phyloP scores from a whole-genome alignment of 805 yeast genomes.

The Vanderwaltozyma yarrowii region DNA sequence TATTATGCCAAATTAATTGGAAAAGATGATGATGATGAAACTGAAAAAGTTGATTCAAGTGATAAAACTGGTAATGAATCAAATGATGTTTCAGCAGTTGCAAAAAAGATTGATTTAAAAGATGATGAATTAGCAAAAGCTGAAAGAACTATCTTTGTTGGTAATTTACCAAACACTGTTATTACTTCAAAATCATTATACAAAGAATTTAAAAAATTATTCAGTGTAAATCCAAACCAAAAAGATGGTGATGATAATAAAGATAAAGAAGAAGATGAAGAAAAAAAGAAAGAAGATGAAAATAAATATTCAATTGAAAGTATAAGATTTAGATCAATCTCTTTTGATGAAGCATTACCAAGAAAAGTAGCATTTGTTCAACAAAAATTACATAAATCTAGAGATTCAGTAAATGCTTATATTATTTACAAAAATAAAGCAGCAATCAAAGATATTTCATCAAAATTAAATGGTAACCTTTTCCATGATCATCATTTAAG shows the following conservation, averaged over 20 bases:
- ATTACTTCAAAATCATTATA: conserved; percentile 52
- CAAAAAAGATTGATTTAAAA: conserved; percentile 49
- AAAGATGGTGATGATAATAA: conserved; percentile 7
- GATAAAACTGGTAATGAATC: no score
- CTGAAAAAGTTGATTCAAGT: conserved; percentile 9
- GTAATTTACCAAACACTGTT: conserved; percentile 62
- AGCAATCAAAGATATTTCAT: conserved; percentile 26
- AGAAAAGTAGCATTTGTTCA: conserved; percentile 84
- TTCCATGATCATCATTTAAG: conserved; percentile 70
- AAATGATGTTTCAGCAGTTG: conserved; percentile 22
- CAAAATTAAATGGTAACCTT: conserved; percentile 52
- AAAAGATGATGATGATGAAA: conserved; percentile 22
- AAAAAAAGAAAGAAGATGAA: conserved; percentile 11
- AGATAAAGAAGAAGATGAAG: conserved; percentile 5
- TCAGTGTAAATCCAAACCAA: conserved; percentile 24
- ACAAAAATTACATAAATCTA: conserved; percentile 62
- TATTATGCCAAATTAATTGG: conserved; percentile 43
- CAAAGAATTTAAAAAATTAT: conserved; percentile 57
- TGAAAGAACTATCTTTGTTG: conserved; percentile 76
- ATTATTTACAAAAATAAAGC: conserved; percentile 60
- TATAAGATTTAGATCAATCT: conserved; percentile 83
- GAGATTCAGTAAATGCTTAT: conserved; percentile 83
- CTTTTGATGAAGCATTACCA: conserved; percentile 79
- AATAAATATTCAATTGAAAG: conserved; percentile 44
- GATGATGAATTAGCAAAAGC: conserved; percentile 73